phyloP scores from a whole-genome alignment of 2,329 filamentous ascomycete genomes.

The Cercospora sojina region DNA sequence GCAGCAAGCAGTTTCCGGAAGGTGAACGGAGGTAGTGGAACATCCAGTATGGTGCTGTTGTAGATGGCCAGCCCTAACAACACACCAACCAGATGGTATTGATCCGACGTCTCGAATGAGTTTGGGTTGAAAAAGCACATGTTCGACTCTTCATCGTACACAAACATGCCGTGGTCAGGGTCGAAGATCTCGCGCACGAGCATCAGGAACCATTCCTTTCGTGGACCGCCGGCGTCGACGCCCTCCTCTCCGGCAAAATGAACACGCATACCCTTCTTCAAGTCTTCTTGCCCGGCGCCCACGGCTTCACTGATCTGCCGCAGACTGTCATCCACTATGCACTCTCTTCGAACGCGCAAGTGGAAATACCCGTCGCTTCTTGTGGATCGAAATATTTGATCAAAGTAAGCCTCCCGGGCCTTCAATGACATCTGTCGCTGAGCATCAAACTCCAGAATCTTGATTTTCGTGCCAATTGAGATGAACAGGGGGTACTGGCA shows the following conservation, averaged over 20 bases:
- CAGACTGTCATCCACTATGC: conserved; percentile 83
- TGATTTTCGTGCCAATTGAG: conserved; percentile 89
- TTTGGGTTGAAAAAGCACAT: conserved; percentile 93
- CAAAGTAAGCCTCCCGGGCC: conserved; percentile 85
- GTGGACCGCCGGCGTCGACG: conserved; percentile 81
- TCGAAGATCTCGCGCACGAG: conserved; percentile 88
- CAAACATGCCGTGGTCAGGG: conserved; percentile 85
- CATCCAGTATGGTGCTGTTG: conserved; percentile 88
- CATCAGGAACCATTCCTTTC: conserved; percentile 93
- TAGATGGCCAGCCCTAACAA: conserved; percentile 88
- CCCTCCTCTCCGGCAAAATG: conserved; percentile 87
- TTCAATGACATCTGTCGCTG: conserved; percentile 85
- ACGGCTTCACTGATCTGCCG: conserved; percentile 82
- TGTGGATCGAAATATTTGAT: conserved; percentile 75
- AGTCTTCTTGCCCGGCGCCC: conserved; percentile 74
- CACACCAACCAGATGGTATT: conserved; percentile 87
- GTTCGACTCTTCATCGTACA: conserved; percentile 85
- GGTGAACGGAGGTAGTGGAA: conserved; percentile 82
- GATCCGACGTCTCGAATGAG: conserved; percentile 86
- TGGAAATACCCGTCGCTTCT: conserved; percentile 69
- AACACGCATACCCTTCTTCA: conserved; percentile 86
- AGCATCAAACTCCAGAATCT: conserved; percentile 84
- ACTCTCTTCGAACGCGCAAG: conserved; percentile 76
- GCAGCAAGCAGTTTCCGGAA: conserved; percentile 83
- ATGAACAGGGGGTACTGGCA: conserved; percentile 91